Evolutionary conservation across 139 green algal genomes (phyloP).

Genomic region (Penium margaritaceum): DNA sequence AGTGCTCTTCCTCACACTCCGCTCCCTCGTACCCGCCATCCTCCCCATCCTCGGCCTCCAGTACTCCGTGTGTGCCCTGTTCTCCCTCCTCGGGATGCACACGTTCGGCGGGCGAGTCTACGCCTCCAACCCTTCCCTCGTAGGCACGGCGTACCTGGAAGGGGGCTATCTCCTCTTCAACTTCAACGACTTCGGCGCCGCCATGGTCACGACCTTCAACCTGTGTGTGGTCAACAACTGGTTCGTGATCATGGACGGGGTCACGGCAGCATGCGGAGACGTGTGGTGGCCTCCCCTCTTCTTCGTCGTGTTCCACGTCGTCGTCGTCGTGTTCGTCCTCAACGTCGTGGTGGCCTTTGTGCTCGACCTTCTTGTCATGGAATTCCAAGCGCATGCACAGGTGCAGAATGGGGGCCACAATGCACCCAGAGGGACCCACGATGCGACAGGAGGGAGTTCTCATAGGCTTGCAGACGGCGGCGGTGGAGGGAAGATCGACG

Average conservation of each 20-base stretch:
- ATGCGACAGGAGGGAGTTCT: too few species aligned
- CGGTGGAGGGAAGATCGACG: too few species aligned
- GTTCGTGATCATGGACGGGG: slow-evolving; percentile 28
- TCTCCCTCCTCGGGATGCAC: slow-evolving; percentile 1
- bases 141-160: slow-evolving; percentile 1
- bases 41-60: slow-evolving; percentile 23
- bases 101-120: slow-evolving; percentile 1
- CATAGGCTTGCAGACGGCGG: too few species aligned
- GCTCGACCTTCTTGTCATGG: slow-evolving; percentile 13
- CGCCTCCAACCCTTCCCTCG: not conserved
- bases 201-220: slow-evolving; percentile 17
- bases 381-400: too few species aligned
- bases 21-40: slow-evolving; percentile 12
- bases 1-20: not conserved
- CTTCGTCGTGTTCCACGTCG: slow-evolving; percentile 14
- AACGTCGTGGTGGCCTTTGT: slow-evolving; percentile 21
- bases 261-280: not conserved
- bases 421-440: too few species aligned
- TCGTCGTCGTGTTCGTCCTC: slow-evolving; percentile 15
- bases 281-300: not conserved
- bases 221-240: slow-evolving; percentile 27
- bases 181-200: slow-evolving; percentile 14
- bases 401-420: too few species aligned
- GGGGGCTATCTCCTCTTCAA: slow-evolving; percentile 5
- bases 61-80: slow-evolving; percentile 4